Conservation (phyloP, 352 stramenopile species). For the Pythium plurisporium region DNA sequence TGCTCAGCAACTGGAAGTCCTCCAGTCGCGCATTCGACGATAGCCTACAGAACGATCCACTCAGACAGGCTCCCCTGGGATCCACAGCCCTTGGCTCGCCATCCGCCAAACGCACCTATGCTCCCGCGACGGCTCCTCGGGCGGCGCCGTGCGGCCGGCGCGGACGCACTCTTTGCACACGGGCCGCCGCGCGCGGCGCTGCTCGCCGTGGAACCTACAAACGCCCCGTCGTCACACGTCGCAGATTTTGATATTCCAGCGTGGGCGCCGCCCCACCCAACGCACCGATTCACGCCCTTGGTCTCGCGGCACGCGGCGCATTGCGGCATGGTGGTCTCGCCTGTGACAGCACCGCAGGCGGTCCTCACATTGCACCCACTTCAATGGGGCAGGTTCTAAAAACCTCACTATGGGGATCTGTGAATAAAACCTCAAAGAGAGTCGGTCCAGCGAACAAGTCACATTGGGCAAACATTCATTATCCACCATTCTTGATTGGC, state of each 20-base stretch:
- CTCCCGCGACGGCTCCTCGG: not conserved
- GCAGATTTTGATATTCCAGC: not conserved
- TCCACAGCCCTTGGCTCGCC: not conserved
- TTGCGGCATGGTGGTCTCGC: slow-evolving; percentile 43
- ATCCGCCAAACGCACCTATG: not conserved
- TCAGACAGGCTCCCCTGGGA: not conserved
- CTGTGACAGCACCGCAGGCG: no score
- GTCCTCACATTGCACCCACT: slow-evolving; percentile 6
- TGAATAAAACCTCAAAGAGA: not conserved
- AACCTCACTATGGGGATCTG: not conserved
- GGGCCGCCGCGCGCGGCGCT: slow-evolving; percentile 29
- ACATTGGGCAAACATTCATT: not conserved
- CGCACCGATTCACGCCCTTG: slow-evolving; percentile 79
- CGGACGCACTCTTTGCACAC: slow-evolving; percentile 79
- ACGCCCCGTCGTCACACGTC: not conserved
- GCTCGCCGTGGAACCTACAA: slow-evolving; percentile 23
- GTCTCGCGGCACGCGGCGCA: slow-evolving; percentile 63
- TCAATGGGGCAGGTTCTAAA: not conserved
- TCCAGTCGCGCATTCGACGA: slow-evolving; percentile 52
- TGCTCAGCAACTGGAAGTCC: slow-evolving; percentile 96
- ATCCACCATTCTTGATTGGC: slow-evolving; percentile 7
- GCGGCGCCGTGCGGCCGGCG: slow-evolving; percentile 19
- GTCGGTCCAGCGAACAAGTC: not conserved
- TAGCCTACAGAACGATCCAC: not conserved
- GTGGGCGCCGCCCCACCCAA: not conserved